Evolutionary conservation across 2,329 filamentous ascomycete species (phyloP).

Genomic region (Apiospora phragmitis): DNA sequence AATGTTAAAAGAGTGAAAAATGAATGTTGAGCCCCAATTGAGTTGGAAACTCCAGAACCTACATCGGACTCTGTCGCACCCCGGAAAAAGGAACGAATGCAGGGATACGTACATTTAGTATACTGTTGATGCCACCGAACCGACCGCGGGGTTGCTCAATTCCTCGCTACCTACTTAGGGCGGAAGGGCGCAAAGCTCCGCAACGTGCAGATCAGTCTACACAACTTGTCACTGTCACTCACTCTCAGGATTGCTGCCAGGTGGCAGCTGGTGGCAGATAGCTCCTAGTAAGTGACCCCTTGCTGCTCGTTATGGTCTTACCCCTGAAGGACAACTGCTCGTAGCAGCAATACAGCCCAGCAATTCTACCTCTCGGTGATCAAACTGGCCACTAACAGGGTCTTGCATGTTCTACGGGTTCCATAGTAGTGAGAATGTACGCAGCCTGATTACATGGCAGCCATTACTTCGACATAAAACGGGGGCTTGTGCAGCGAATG

Average conservation of each 20-base stretch:
- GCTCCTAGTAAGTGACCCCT: not conserved
- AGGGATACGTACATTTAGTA: not conserved
- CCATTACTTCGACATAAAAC: not conserved
- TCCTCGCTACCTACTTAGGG: not conserved
- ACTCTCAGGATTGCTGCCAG: not conserved
- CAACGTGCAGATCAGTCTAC: not conserved
- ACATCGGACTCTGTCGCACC: not conserved
- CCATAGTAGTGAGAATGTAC: not conserved
- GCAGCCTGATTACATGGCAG: not conserved
- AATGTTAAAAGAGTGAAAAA: not conserved
- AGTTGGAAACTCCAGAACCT: not conserved
- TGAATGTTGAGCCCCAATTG: not conserved
- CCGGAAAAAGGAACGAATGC: not conserved
- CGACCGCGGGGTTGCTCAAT: not conserved
- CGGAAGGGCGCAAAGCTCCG: constrained; percentile 1
- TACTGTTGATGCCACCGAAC: not conserved
- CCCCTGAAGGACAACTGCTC: too few relatives aligned
- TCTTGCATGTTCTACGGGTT: too few relatives aligned
- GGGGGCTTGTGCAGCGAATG: not conserved
- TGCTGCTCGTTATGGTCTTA: not conserved
- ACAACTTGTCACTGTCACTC: not conserved
- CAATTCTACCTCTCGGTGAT: too few relatives aligned
- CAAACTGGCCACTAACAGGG: too few relatives aligned
- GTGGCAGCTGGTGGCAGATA: not conserved
- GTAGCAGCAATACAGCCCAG: too few relatives aligned